Conservation (phyloP, 139 green algal species). For the Chlorella sorokiniana region DNA sequence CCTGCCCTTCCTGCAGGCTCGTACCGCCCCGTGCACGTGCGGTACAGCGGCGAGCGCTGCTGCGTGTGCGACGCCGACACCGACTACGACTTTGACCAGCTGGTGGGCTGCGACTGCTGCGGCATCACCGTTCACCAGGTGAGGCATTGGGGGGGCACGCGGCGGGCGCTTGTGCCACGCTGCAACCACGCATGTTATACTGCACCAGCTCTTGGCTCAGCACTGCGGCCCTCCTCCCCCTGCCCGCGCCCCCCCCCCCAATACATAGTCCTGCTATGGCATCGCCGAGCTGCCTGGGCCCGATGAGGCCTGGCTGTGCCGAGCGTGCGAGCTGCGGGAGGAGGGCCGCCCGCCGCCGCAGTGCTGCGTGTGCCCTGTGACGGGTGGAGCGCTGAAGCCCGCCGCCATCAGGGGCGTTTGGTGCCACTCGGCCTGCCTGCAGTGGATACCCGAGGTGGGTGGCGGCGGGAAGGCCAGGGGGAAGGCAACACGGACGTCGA, state of each 20-base stretch:
- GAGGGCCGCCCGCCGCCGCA: slow-evolving; percentile 49
- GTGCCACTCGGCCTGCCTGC: slow-evolving; percentile 86
- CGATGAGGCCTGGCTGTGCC: slow-evolving; percentile 89
- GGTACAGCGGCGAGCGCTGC: slow-evolving; percentile 65
- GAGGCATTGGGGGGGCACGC: too few species aligned
- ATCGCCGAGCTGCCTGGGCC: slow-evolving; percentile 73
- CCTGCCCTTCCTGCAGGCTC: neutral
- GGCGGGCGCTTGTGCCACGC: too few species aligned
- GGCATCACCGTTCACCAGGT: slow-evolving; percentile 88
- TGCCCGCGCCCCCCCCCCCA: neutral
- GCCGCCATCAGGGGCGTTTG: slow-evolving; percentile 77
- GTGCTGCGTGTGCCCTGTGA: slow-evolving; percentile 91
- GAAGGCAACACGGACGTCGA: too few species aligned
- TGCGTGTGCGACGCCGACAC: slow-evolving; percentile 88
- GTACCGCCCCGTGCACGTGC: slow-evolving; percentile 41
- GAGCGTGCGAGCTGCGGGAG: slow-evolving; percentile 74
- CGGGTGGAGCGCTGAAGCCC: slow-evolving; percentile 89
- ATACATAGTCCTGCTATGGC: slow-evolving; percentile 84
- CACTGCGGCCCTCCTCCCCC: neutral
- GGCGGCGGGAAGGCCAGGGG: neutral
- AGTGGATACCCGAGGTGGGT: slow-evolving; percentile 81
- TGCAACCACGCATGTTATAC: too few species aligned
- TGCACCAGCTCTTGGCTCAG: too few species aligned
- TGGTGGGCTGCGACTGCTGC: slow-evolving; percentile 88
- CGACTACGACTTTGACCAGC: slow-evolving; percentile 90